Base-by-base conservation (phyloP, 1,139 yeast genomes). In the Kodamaea alishanica region DNA sequence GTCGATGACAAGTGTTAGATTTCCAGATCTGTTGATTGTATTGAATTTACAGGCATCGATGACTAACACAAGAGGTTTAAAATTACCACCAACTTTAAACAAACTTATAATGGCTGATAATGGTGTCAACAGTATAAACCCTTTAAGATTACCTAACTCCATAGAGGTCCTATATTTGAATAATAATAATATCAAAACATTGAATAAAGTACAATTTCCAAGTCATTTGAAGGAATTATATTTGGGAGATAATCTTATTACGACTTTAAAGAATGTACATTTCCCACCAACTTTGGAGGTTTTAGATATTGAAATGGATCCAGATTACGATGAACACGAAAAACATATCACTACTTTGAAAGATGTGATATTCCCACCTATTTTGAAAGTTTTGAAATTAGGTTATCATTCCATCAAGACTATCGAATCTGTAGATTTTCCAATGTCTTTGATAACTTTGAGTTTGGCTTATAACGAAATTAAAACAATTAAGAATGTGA, bases 81-180 rank as follows among this genome's bases (percentile, higher is more conserved):
- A 70, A 43, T 46, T 71, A 20, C 75, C 76, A 1, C 55, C 60
- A 22, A 50, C 48, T 26, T 46, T 70, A 11, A 54, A 52, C 40
- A 53, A 58, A 12, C 51, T 70, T 28, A 64, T 69, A 33, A 50
- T 71, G 42, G 63, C 67, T n/a, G 60, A 58, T 33, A 63, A 69
- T 49, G 75, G 75, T 4, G 74, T 71, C 29, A 70, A 70, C 47
- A 69, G 75, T 48, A 67, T 71, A 26, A 70, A 70, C 44, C 76
- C 77, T 1, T 60, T 71, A 40, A 69, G 68, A 43, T 54, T 71
- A 24, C 76, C 76, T 2, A 63, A 67, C 46, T 56, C 68, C 6
- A 61, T 70, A 33, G 70, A 67, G 49, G 56, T 53, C 8, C 51
- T 71, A 11, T 65, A 64, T 45, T 57, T 71, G 48, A 61, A 62